Conservation (phyloP, 2,329 filamentous ascomycete species). For the Claviceps quebecensis region DNA sequence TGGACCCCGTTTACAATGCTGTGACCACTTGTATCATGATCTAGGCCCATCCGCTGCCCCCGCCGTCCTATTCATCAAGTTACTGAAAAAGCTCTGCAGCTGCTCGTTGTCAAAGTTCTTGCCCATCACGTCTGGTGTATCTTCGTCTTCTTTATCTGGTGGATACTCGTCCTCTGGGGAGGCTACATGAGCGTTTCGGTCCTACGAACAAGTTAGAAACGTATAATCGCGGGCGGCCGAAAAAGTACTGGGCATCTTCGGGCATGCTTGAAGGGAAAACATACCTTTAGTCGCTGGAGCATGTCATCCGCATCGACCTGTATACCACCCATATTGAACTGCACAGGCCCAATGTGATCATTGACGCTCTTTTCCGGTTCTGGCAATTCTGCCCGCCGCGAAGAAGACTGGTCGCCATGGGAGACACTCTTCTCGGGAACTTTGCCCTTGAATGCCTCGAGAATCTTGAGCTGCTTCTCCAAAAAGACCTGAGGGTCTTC, state of each 20-base stretch:
- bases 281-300: slow-evolving; percentile 70
- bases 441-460: slow-evolving; percentile 51
- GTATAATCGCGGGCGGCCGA: background rate
- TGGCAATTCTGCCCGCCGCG: slow-evolving; percentile 19
- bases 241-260: background rate
- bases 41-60: slow-evolving; percentile 12
- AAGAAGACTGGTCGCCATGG: slow-evolving; percentile 12
- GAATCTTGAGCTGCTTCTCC: slow-evolving; percentile 54
- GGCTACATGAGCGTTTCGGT: slow-evolving; percentile 40
- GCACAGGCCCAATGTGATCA: slow-evolving; percentile 84
- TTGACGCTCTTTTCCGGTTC: slow-evolving; percentile 36
- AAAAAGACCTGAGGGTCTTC: slow-evolving; percentile 68
- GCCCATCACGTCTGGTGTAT: slow-evolving; percentile 27
- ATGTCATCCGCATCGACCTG: slow-evolving; percentile 92
- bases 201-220: slow-evolving; percentile 21
- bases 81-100: slow-evolving; percentile 45
- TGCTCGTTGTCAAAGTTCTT: slow-evolving; percentile 38
- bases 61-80: slow-evolving; percentile 41
- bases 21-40: background rate
- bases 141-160: slow-evolving; percentile 18
- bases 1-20: background rate
- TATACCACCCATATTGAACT: slow-evolving; percentile 97
- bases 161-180: slow-evolving; percentile 21
- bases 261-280: background rate
- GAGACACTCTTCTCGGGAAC: slow-evolving; percentile 29